Evolutionary conservation across 345 rosid genomes (phyloP).

Genomic region (Psidium friedrichsthalianum): DNA sequence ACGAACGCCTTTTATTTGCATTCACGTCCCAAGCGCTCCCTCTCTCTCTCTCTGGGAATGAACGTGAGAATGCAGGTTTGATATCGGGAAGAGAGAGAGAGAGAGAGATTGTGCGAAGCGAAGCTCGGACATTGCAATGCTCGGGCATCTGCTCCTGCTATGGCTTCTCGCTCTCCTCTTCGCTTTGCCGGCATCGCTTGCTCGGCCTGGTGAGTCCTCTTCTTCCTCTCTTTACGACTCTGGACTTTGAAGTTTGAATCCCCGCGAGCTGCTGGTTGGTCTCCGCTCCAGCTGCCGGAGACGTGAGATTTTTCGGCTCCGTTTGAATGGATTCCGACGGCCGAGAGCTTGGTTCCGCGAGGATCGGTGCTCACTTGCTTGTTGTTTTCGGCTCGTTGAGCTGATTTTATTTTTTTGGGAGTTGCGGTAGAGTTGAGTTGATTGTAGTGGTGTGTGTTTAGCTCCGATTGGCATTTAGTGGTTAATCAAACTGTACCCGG

Average conservation of each 20-base stretch:
- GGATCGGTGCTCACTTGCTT: not conserved
- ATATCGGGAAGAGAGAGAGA: not conserved
- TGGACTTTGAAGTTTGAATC: not conserved
- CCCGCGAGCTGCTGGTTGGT: not conserved
- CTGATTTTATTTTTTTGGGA: not conserved
- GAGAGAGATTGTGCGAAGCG: not conserved
- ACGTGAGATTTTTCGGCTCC: not conserved
- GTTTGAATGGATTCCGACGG: not conserved
- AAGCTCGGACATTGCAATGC: not conserved
- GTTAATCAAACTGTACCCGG: not conserved
- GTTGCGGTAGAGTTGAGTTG: not conserved
- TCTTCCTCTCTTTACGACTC: not conserved
- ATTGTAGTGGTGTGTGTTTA: not conserved
- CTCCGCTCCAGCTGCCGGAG: not conserved
- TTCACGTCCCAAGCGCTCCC: not conserved
- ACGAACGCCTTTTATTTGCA: not conserved
- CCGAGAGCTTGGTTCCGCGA: not conserved
- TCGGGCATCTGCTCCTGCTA: not conserved
- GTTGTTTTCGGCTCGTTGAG: not conserved
- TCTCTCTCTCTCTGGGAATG: not conserved
- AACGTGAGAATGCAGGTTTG: not conserved
- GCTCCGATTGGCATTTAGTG: not conserved
- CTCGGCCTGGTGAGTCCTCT: not conserved
- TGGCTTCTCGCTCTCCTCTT: not conserved
- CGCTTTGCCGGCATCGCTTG: not conserved